Evolutionary conservation across 2,329 filamentous ascomycete genomes (phyloP), one percentile per base, ranked within the genome.

Genomic region (Talaromyces albobiverticillius): DNA sequence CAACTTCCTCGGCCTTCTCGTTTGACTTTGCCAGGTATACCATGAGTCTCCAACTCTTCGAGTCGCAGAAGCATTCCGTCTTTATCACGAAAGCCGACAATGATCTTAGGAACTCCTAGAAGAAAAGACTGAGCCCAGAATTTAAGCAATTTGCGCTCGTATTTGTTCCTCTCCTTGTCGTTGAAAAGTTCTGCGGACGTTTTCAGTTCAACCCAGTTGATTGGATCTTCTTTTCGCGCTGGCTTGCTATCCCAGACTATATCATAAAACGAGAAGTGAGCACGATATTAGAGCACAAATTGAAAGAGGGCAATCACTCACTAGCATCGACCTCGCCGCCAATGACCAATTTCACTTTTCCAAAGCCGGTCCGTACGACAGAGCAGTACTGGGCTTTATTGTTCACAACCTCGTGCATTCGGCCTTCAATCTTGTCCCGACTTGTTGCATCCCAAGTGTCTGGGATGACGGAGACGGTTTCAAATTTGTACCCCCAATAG

Each of bases 401-500:
- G 69, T 87, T 92, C 47, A 96, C 92, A 8, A 86, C 65, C 52
- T 87, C 78, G 2, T 83, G 70, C 41, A 88, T 84, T 25, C 94
- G 84, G 53, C 74, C 76, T 67, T 96, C 92, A 59, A 99, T 96
- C 55, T 86, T 84, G 1, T 89, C 86, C 53, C 89, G 83, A 0
- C 85, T 76, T 0, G 84, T 87, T 54, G 87, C 82, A 51, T 81
- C 85, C 85, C 92, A 96, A 0, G 87, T 82, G 2, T 79, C 75
- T 2, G 89, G 86, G 3, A 97, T 75, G 2, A 94, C 86, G 6
- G 86, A 85, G 1, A 99, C 73, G 0, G 90, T 88, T 71, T 99
- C 94, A 64, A 99, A 99, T 69, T 99, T 99, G 76, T 99, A 99
- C 32, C 93, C 93, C 93, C 93, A 97, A 67, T 86, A 99, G 47